These are phyloP conservation scores for Lachnellula subtilissima DNA, from an alignment of 2,329 filamentous ascomycete species.

Conservation along the genomic window DNA sequence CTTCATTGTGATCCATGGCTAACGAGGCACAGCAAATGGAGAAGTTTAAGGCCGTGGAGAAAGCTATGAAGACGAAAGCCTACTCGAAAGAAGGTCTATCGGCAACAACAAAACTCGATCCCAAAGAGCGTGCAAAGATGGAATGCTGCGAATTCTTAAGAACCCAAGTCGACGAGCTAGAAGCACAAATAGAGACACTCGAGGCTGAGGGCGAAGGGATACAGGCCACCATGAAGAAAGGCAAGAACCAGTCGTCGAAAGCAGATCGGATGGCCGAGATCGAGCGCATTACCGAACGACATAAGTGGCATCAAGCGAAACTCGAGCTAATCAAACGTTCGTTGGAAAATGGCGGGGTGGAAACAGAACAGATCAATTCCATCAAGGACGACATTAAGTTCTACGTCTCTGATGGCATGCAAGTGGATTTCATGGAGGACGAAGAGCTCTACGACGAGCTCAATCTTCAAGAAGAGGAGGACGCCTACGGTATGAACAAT, in stretches of 20 bases:
- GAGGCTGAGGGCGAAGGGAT: conserved; percentile 87
- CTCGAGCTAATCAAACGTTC: conserved; percentile 86
- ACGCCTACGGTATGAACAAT: conserved; percentile 70
- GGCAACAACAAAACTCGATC: conserved; percentile 86
- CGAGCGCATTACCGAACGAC: conserved; percentile 76
- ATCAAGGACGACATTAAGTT: conserved; percentile 91
- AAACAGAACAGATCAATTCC: conserved; percentile 79
- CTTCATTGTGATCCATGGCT: conserved; percentile 18
- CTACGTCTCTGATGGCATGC: conserved; percentile 87
- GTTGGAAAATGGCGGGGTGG: conserved; percentile 87
- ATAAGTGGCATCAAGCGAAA: conserved; percentile 95
- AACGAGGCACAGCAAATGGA: conserved; percentile 79
- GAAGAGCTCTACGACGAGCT: conserved; percentile 94
- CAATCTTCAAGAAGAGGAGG: conserved; percentile 87
- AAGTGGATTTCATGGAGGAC: conserved; percentile 87
- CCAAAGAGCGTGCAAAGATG: conserved; percentile 93
- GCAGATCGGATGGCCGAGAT: conserved; percentile 85
- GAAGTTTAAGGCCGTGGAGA: conserved; percentile 99
- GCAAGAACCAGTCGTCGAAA: conserved; percentile 80
- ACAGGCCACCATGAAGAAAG: conserved; percentile 88
- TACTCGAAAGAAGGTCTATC: conserved; percentile 97
- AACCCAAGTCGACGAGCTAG: conserved; percentile 84
- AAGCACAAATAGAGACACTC: conserved; percentile 85
- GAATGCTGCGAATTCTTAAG: conserved; percentile 84
- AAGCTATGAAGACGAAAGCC: conserved; percentile 99